phyloP scores from a whole-genome alignment of 805 yeast genomes.

The Candida ascalaphidarum region DNA sequence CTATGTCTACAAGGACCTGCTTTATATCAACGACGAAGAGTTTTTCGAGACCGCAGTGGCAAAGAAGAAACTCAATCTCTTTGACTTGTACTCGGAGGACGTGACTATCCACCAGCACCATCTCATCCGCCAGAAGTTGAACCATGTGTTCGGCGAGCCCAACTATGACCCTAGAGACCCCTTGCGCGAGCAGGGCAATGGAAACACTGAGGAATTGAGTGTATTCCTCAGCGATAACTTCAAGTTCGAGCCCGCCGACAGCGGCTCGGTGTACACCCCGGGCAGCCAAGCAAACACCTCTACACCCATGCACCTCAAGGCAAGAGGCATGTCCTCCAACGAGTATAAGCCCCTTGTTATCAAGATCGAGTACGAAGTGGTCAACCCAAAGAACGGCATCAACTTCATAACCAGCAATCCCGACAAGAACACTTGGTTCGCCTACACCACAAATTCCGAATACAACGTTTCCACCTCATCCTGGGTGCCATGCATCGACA shows the following conservation, averaged over 20 bases:
- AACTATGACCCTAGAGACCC: slow-evolving; percentile 19
- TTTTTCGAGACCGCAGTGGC: slow-evolving; percentile 18
- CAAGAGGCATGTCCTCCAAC: slow-evolving; percentile 23
- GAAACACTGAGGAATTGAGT: slow-evolving; percentile 55
- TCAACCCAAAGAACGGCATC: slow-evolving; percentile 66
- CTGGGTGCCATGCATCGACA: slow-evolving; percentile 98
- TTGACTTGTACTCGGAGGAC: slow-evolving; percentile 35
- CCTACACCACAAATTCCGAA: slow-evolving; percentile 75
- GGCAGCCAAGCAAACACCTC: slow-evolving; percentile 6
- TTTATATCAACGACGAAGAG: slow-evolving; percentile 29
- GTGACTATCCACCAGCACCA: slow-evolving; percentile 50
- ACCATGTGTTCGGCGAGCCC: slow-evolving; percentile 43
- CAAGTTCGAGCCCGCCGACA: slow-evolving; percentile 51
- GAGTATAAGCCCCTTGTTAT: slow-evolving; percentile 67
- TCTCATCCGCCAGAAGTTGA: slow-evolving; percentile 43
- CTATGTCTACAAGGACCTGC: slow-evolving; percentile 48
- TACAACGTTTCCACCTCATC: slow-evolving; percentile 76
- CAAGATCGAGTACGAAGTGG: slow-evolving; percentile 55
- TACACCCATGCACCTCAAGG: slow-evolving; percentile 28
- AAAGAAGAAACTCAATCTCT: slow-evolving; percentile 19
- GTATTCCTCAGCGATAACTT: slow-evolving; percentile 60
- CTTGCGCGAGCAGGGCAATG: slow-evolving; percentile 9
- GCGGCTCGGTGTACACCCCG: slow-evolving; percentile 14
- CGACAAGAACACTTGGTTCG: slow-evolving; percentile 60
- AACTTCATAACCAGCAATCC: slow-evolving; percentile 62